phyloP scores from a whole-genome alignment of 257 asterid genomes.

The Ehretia macrophylla region DNA sequence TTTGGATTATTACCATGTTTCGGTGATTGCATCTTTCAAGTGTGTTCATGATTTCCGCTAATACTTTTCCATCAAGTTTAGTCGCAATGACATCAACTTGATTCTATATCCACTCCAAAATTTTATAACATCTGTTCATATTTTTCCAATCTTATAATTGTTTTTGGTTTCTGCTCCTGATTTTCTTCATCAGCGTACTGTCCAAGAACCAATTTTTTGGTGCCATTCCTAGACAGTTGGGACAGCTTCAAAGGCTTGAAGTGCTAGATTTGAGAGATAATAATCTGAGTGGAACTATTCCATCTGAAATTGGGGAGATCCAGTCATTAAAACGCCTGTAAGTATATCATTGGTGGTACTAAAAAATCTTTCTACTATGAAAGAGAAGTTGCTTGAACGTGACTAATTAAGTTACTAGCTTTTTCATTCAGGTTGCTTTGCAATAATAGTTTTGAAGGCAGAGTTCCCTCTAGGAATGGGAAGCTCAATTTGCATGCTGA shows the following conservation, averaged over 20 bases:
- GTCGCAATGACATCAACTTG: too few species aligned
- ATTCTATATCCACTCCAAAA: too few species aligned
- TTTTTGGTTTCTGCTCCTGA: background rate
- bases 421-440: conserved; percentile 57
- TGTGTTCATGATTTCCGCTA: too few species aligned
- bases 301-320: conserved; percentile 65
- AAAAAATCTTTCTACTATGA: background rate
- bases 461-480: conserved; percentile 63
- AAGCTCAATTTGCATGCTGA: conserved; percentile 55
- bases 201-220: conserved; percentile 68
- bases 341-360: conserved; percentile 13
- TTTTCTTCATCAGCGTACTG: conserved; percentile 30
- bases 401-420: background rate
- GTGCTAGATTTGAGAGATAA: conserved; percentile 78
- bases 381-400: background rate
- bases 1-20: too few species aligned
- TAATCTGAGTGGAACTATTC: conserved; percentile 63
- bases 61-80: too few species aligned
- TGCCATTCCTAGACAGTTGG: conserved; percentile 61
- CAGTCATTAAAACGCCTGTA: conserved; percentile 58
- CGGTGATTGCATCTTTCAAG: background rate
- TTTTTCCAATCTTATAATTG: background rate
- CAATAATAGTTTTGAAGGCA: conserved; percentile 67
- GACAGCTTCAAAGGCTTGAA: conserved; percentile 51
- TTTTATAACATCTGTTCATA: background rate